phyloP scores from a whole-genome alignment of 306 rosid genomes.

The barrel medic (Medicago truncatula) region MtrunA17r5.0-ANR NC_053044.1:43756501-43757000 shows the following conservation, averaged over 20 bases:
- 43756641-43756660: constrained; percentile 14
- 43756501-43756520: background rate
- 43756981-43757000: constrained; percentile 7
- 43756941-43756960: constrained; percentile 9
- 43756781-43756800: constrained; percentile 57
- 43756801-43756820: constrained; percentile 61
- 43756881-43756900: constrained; percentile 92
- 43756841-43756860: constrained; percentile 92
- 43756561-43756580: constrained; percentile 13
- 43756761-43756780: constrained; percentile 21
- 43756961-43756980: constrained; percentile 23
- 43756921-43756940: constrained; percentile 22
- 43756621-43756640: background rate
- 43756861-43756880: constrained; percentile 98
- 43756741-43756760: constrained; percentile 15
- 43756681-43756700: constrained; percentile 13
- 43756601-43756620: background rate
- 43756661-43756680: background rate
- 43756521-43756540: constrained; percentile 3
- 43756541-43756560: background rate
- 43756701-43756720: constrained; percentile 8
- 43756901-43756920: constrained; percentile 54
- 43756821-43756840: constrained; percentile 92
- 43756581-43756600: background rate
- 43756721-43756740: constrained; percentile 19